Base-by-base conservation (phyloP, 1,284 basidiomycete genomes). In the Leccinum angustisporum region DNA sequence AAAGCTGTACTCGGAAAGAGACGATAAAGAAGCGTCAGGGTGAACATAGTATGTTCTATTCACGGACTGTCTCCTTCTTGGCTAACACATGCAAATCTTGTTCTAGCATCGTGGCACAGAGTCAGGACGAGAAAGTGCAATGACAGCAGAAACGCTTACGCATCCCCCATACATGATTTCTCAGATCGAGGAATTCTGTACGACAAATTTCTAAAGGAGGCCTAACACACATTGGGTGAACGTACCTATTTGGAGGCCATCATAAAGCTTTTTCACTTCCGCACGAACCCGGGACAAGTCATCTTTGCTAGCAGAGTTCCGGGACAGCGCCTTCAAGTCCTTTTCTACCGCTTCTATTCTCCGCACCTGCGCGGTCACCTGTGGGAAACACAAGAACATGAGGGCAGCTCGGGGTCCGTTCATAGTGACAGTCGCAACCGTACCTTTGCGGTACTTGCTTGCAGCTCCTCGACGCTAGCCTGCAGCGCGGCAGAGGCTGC, bases 301-400 rank as follows among this genome's bases (percentile, higher is more conserved):
- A 56, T 94, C 92, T 76, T 93, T 95, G 34, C 81, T 82, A 5
- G 90, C 83, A 2, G 87, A 83, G 18, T 78, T 76, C 56, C 86
- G 84, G n/a, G 83, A 81, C 33, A 96, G 72, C 0, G 88, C 86
- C 72, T 91, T 92, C 66, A 95, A 74, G 70, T 95, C 93, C 74
- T 94, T 94, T 77, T 96, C 94, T 3, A 95, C 92, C 3, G 87
- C 85, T 73, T 95, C 91, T 70, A 96, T 93, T 61, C 93, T 83
- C 64, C 89, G 81, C 4, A 96, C 86, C 75, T 96, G 94, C 27
- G 87, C 85, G 10, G 92, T 88, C 66, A 95, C 89, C 92, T 95
- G 62, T 30, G 58, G 25, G 55, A 13, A 16, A 50, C 50, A 30
- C 31, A 7, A 40, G 30, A 55, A 7, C 34, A n/a, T 36, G 16